These are phyloP conservation scores for Verruconis gallopava DNA, from an alignment of 2,329 filamentous ascomycete species.

Conservation along the genomic window DNA sequence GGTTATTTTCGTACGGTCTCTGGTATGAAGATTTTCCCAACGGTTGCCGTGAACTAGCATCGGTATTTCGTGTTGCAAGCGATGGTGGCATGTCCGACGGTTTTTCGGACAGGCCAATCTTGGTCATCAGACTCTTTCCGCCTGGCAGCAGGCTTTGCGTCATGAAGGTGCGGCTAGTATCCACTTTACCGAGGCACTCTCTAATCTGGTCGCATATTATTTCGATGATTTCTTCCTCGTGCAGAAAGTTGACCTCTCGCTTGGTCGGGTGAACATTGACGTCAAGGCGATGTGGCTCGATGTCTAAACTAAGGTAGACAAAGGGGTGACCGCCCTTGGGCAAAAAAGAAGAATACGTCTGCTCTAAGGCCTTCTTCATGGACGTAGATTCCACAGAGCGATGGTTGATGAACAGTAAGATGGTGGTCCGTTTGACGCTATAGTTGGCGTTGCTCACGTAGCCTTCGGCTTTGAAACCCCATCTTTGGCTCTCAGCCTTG, in stretches of 20 bases:
- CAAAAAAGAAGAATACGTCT: conserved; percentile 74
- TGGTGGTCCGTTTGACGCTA: conserved; percentile 73
- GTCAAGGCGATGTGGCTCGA: conserved; percentile 83
- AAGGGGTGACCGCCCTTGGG: conserved; percentile 94
- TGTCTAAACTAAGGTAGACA: conserved; percentile 80
- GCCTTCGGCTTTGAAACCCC: conserved; percentile 72
- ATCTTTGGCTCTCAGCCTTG: conserved; percentile 55
- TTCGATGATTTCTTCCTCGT: conserved; percentile 92
- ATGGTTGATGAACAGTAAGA: conserved; percentile 94
- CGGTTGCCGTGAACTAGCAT: not conserved
- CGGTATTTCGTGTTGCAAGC: conserved; percentile 15
- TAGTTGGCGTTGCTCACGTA: conserved; percentile 91
- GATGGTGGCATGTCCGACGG: conserved; percentile 9
- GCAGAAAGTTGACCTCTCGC: conserved; percentile 89
- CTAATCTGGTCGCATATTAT: conserved; percentile 71
- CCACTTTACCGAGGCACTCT: conserved; percentile 67
- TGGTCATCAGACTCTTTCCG: conserved; percentile 30
- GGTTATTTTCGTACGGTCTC: conserved; percentile 67
- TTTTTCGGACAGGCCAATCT: conserved; percentile 14
- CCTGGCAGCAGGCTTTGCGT: conserved; percentile 82
- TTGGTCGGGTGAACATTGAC: conserved; percentile 98
- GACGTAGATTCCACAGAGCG: conserved; percentile 79
- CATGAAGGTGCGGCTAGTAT: conserved; percentile 87
- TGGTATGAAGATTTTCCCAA: conserved; percentile 26
- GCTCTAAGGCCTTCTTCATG: conserved; percentile 82